Conservation (phyloP, 257 asterid genomes). For the Solanum pennellii region DNA sequence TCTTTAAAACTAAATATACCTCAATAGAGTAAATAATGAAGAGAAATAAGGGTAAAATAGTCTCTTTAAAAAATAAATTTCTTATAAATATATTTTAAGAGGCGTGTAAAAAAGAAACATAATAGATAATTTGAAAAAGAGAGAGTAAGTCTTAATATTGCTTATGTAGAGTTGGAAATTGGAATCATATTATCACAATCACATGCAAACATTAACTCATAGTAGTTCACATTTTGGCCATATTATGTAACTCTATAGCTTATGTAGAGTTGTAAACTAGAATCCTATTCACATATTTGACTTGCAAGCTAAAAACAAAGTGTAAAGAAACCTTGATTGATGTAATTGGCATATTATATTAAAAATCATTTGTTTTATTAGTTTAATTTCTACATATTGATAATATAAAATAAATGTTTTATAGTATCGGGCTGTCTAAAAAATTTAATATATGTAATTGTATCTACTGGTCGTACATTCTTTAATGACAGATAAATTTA, state of each 20-base stretch:
- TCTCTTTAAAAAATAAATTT: no score
- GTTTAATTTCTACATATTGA: neutral
- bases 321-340: neutral
- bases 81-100: no score
- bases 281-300: neutral
- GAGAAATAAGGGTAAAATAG: no score
- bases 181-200: neutral
- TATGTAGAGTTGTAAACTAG: neutral
- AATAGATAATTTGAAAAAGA: neutral
- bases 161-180: neutral
- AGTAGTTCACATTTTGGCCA: neutral
- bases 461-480: neutral
- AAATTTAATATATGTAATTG: neutral
- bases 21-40: neutral
- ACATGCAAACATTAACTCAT: neutral
- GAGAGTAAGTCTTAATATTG: neutral
- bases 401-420: neutral
- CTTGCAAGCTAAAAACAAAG: neutral
- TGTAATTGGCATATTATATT: neutral
- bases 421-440: neutral
- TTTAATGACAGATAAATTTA: neutral
- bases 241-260: neutral
- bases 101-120: neutral
- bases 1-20: neutral
- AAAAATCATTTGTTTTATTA: neutral